These are phyloP conservation scores for Talaromyces rugulosus DNA, from an alignment of 2,329 filamentous ascomycete species.

Conservation along the genomic window DNA sequence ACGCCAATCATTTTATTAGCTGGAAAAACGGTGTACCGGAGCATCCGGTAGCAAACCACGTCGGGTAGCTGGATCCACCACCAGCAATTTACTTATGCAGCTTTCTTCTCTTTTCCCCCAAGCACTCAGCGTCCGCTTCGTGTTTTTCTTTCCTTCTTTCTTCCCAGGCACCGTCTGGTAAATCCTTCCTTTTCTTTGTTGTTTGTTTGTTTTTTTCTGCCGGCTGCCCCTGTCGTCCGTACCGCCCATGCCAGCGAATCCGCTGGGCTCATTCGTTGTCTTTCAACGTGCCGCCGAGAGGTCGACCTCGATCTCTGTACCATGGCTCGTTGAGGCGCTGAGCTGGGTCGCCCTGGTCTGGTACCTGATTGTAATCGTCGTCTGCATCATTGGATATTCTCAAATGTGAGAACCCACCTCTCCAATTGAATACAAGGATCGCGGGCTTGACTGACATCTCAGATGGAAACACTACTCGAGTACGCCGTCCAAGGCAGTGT, in stretches of 20 bases:
- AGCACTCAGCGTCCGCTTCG: not conserved
- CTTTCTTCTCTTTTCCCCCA: not conserved
- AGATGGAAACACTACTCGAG: conserved; percentile 55
- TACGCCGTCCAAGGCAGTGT: conserved; percentile 34
- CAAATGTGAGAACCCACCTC: conserved; percentile 49
- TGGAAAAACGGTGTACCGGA: not conserved
- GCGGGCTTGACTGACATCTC: not conserved
- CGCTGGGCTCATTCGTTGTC: conserved; percentile 13
- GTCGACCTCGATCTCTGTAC: conserved; percentile 1
- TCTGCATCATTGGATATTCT: conserved; percentile 56
- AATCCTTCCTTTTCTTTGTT: not conserved
- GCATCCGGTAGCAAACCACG: not conserved
- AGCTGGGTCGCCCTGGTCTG: conserved; percentile 50
- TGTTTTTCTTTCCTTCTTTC: not conserved
- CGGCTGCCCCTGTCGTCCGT: not conserved
- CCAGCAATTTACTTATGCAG: not conserved
- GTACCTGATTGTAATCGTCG: conserved; percentile 52
- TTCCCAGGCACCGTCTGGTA: not conserved
- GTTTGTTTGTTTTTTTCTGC: not conserved
- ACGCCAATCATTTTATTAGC: not conserved
- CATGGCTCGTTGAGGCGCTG: conserved; percentile 34
- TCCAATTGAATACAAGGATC: not conserved
- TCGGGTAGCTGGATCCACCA: not conserved
- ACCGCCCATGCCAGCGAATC: conserved; percentile 16
- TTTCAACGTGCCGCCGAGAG: conserved; percentile 13